Evolutionary conservation across 2,329 filamentous ascomycete genomes (phyloP), one percentile per base, ranked within the genome.

Genomic region (Hypocrella siamensis): DNA sequence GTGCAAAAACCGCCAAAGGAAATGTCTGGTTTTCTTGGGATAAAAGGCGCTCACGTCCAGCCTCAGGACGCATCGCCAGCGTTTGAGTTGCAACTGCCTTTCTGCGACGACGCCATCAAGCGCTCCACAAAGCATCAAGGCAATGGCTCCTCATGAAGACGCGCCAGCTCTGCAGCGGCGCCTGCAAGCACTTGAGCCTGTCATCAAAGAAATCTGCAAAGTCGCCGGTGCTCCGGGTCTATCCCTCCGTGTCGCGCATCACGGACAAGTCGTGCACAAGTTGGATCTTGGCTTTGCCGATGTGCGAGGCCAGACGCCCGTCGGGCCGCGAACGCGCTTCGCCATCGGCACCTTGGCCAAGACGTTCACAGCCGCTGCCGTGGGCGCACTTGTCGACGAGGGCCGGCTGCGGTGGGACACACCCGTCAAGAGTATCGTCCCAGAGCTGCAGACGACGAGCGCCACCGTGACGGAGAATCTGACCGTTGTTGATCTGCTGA

Each of bases 401-500:
- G 19, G 30, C 6, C 9, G 12, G 12, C 30, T 31, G 14, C 4
- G 5, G 9, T 25, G 21, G 19, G 22, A 19, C 8, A n/a, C 21
- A 4, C 30, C 16, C n/a, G 16, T 31, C 30, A 31, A 31, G 21
- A 19, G 22, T 14, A 17, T 31, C 18, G 12, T 31, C n/a, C 30
- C 21, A 3, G 30, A 16, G 4, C 25, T 31, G 6, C 19, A 16
- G 11, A 31, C 14, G 18, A 15, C 14, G 6, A 31, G 21, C 30
- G 14, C 19, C 9, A 14, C 21, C 6, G 30, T 31, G 19, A 31
- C 30, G 15, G 11, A 31, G 9, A 4, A 25, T 7, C 7, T 25
- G 12, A 31, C 30, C n/a, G 30, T 31, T 5, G 30, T 17, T 17
- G 30, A 31, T 25, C 30, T 31, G 8, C 30, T 31, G 18, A 17